Percentiles rank a stretch among this genome's conserved stretches.
Evolutionary conservation across 176 grass and related monocot species (phyloP).

Genomic region (Triticum aestivum): IWGSC_CS_RefSeq_v2.1 NC_057798.1:445918987-445919486

Average conservation of each 20-base stretch:
- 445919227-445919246: not conserved
- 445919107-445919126: not conserved
- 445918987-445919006: not conserved
- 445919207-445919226: not conserved
- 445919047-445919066: not conserved
- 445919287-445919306: not conserved
- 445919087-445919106: not conserved
- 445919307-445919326: not conserved
- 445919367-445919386: not conserved
- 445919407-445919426: not conserved
- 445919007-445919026: not conserved
- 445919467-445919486: not conserved
- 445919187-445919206: constrained; percentile 13
- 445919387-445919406: not conserved
- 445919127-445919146: not conserved
- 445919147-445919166: too few species aligned
- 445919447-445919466: not conserved
- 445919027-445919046: not conserved
- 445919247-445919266: not conserved
- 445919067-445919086: not conserved
- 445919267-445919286: not conserved
- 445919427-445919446: not conserved
- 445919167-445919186: constrained; percentile 4
- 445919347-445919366: not conserved
- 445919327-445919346: not conserved